Base-by-base conservation (phyloP, 345 rosid genomes). In the Turritis glabra region DNA sequence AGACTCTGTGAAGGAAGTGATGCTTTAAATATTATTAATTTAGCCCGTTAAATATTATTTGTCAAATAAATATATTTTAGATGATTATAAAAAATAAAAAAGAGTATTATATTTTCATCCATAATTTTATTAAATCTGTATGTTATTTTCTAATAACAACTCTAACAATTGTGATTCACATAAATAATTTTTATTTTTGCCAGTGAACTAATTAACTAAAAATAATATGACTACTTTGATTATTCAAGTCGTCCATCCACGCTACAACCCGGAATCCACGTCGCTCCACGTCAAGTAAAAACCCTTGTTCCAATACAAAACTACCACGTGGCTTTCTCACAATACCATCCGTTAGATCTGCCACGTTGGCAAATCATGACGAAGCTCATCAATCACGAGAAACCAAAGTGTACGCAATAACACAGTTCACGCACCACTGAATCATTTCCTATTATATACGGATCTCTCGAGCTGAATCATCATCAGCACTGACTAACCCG, bases 231-330 rank as follows among this genome's bases (percentile, higher is more conserved):
- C 54, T 48, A 50, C 48, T 65, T 74, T 54, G 37, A 41, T 74
- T 17, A 13, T 12, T 50, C 22, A 69, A 74, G 38, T 56, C 52
- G 17, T 41, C 77, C 64, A 50, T 37, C 38, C 29, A 60, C 54
- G 54, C 55, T 11, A 63, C 47, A 64, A 40, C 70, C 75, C 53
- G 59, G 48, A 48, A 43, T 38, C 64, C 80, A 77, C 67, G 72
- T 55, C 67, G 68, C 48, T 70, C 75, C 80, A 77, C 80, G 81
- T 77, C 72, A 64, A 67, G 32, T 38, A 18, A 37, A 72, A 61
- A 37, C 55, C 64, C 40, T 72, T 25, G 1, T 5, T 17, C 78
- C 78, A 73, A 61, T 72, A 44, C 0, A 38, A 52, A 48, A 33
- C 18, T 0, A 9, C 62, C 81, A 66, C 78, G 77, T 78, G 81